Base-by-base conservation (phyloP, 805 yeast genomes). In the Saccharomycopsis fodiens region DNA sequence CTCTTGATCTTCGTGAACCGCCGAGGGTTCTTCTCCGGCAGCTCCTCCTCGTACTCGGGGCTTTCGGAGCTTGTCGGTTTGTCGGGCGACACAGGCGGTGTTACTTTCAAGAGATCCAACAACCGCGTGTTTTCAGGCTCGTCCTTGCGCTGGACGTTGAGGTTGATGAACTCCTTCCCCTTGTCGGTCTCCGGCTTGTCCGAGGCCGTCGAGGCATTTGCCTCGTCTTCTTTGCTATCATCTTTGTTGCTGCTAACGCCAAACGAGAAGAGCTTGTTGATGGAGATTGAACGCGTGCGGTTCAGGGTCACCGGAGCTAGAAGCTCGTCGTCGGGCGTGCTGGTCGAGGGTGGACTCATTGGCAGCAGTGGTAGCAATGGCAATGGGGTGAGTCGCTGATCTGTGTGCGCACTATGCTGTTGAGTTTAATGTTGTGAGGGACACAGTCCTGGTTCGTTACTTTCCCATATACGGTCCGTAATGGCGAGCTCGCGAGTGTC, bases 261-360 rank as follows among this genome's bases (percentile, higher is more conserved):
- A 52, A 69, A 67, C 40, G 59, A 62, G 50, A 70, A 64, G 15
- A 70, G 53, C 42, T 66, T 62, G 2, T 68, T 64, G 16, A 70
- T 55, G 1, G 74, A 69, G 48, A 66, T 59, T 10, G 74, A 68
- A 42, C 74, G 55, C 3, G 69, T 59, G 48, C 73, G 54, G 13
- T 67, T 54, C 34, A 57, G 59, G 3, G 57, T 48, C 30, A 48
- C 39, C 2, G 58, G 48, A 3, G 50, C 40, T 15, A 42, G 39
- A n/a, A 38, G 32, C 7, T 40, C 39, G 8, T 10, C n/a, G 20
- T n/a, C n/a, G n/a, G n/a, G n/a, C n/a, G n/a, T n/a, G n/a, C n/a
- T n/a, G n/a, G n/a, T n/a, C n/a, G n/a, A n/a, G n/a, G n/a, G n/a
- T n/a, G n/a, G n/a, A n/a, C n/a, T n/a, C n/a, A n/a, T n/a, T n/a